Evolutionary conservation across 768 basidiomycete species (phyloP), one percentile per base, ranked within the genome.

Genomic region (Clavulina sp.): DNA sequence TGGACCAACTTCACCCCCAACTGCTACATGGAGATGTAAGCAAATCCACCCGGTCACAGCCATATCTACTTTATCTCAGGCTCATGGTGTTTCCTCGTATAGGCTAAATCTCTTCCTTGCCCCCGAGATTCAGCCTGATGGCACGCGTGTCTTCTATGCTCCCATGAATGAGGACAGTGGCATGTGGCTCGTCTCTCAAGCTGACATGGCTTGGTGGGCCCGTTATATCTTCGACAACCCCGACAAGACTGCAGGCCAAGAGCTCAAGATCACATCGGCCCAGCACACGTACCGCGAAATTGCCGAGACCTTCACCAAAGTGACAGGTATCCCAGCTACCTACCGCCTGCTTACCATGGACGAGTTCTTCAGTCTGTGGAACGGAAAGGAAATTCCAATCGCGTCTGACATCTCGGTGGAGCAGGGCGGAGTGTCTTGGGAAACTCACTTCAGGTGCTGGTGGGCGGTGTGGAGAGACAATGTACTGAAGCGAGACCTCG

Each of bases 401-500:
- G 67, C 65, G 34, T 61, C 60, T 21, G 60, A 13, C 9, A 9
- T 41, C 19, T n/a, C n/a, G n/a, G n/a, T n/a, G n/a, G 13, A 38
- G 21, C 21, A 38, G 13, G 61, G 61, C n/a, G 62, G 64, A 41
- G 64, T 61, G 3, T 61, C 62, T 31, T 66, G 62, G 24, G 60
- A 57, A 56, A 53, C 23, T 21, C 58, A 71, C 60, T 72, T 69
- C 57, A 73, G 61, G 24, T 66, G 63, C 3, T 72, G 67, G 60
- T 74, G 69, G 70, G 62, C 62, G 13, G 50, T 66, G 48, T 74
- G 64, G 62, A 58, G 69, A 29, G 73, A 75, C 49, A 66, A 68
- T 55, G 57, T 72, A 30, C 58, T 74, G 34, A 63, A 61, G 56
- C 61, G 68, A 56, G 68, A 74, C 53, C 66, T 70, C 64, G 66